phyloP scores from a whole-genome alignment of 495 filamentous ascomycete genomes.

The Evansstolkia leycettana region DNA sequence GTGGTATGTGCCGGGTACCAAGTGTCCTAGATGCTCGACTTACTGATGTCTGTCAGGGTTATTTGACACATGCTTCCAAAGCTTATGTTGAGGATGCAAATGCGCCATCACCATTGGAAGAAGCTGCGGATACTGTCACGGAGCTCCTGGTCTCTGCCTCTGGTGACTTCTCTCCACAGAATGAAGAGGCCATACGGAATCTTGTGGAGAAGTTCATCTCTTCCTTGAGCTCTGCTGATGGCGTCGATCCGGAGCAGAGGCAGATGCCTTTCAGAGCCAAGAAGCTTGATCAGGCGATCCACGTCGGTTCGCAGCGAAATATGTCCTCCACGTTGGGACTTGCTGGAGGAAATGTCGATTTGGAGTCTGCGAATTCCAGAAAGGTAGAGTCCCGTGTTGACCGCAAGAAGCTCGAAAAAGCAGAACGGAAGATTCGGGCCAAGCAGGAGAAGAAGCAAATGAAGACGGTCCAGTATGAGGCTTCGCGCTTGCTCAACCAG shows the following conservation, averaged over 20 bases:
- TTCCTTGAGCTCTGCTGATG: constrained; percentile 61
- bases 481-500: constrained; percentile 77
- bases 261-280: constrained; percentile 64
- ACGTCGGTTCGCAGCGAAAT: constrained; percentile 86
- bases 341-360: constrained; percentile 69
- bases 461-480: constrained; percentile 97
- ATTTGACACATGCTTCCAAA: constrained; percentile 83
- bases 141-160: constrained; percentile 85
- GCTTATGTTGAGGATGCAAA: constrained; percentile 61
- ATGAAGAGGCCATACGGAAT: constrained; percentile 63
- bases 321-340: constrained; percentile 92
- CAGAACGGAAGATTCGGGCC: constrained; percentile 91
- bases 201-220: constrained; percentile 88
- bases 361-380: constrained; percentile 80
- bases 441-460: constrained; percentile 98
- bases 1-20: constrained; percentile 33
- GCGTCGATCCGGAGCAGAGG: constrained; percentile 52
- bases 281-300: constrained; percentile 87
- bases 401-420: constrained; percentile 98
- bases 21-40: neutral
- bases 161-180: constrained; percentile 56
- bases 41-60: constrained; percentile 42
- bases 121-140: constrained; percentile 74
- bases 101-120: constrained; percentile 59
- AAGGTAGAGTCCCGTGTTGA: constrained; percentile 98